phyloP scores from a whole-genome alignment of 2,329 filamentous ascomycete genomes.

The Botrytis porri region DNA sequence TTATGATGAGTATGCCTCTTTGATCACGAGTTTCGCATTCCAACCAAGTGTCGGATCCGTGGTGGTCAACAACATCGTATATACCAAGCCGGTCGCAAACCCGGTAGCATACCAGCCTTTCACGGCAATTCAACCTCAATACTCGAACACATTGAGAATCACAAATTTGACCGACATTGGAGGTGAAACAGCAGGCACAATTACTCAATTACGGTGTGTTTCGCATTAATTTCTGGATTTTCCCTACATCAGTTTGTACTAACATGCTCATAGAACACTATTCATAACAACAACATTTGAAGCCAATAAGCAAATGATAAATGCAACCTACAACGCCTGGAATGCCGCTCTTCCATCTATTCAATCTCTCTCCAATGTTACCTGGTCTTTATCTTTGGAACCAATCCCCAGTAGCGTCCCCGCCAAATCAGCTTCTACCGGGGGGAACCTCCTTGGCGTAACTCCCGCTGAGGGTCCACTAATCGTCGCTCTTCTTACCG shows the following conservation, averaged over 20 bases:
- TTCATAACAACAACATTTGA: conserved; percentile 5
- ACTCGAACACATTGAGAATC: not conserved
- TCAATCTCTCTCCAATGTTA: not conserved
- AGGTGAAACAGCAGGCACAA: not conserved
- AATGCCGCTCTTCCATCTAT: not conserved
- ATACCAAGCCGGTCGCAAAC: conserved; percentile 3
- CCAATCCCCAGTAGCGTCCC: not conserved
- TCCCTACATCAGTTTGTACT: too few species aligned
- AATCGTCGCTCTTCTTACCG: conserved; percentile 2
- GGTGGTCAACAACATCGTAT: not conserved
- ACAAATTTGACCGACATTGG: not conserved
- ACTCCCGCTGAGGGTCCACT: conserved; percentile 4
- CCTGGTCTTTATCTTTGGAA: conserved; percentile 2
- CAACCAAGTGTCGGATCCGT: not conserved
- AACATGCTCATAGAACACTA: not conserved
- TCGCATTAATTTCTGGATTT: not conserved
- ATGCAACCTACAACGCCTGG: not conserved
- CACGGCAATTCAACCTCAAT: conserved; percentile 18
- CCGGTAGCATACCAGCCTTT: conserved; percentile 10
- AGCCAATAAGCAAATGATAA: not conserved
- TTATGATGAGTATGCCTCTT: conserved; percentile 8
- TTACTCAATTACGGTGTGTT: not conserved
- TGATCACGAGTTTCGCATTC: conserved; percentile 8
- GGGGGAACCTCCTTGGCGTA: conserved; percentile 15
- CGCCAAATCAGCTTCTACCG: not conserved